Evolutionary conservation across 176 grass and related monocot species (phyloP).

Genomic region (Avena sativa): DNA sequence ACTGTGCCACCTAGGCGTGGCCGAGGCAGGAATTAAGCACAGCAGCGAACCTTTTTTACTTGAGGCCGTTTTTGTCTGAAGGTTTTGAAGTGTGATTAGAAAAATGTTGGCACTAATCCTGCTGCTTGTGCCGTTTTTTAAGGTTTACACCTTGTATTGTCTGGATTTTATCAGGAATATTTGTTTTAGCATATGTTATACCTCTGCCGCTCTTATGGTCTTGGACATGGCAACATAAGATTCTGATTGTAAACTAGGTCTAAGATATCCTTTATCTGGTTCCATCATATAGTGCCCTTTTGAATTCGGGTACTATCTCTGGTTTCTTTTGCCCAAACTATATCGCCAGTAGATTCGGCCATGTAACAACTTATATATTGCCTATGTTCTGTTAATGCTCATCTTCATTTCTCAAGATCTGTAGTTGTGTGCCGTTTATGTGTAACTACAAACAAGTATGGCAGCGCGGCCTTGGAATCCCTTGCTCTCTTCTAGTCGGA

Average conservation of each 20-base stretch:
- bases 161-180: neutral
- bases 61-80: neutral
- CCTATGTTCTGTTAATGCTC: too few species aligned
- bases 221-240: neutral
- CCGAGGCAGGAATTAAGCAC: slow-evolving; percentile 47
- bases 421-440: too few species aligned
- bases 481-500: too few species aligned
- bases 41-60: slow-evolving; percentile 4
- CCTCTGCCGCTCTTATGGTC: too few species aligned
- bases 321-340: neutral
- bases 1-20: slow-evolving; percentile 61
- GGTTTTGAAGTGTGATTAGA: neutral
- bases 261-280: neutral
- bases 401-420: too few species aligned
- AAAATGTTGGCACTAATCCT: slow-evolving; percentile 18
- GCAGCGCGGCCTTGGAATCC: too few species aligned
- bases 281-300: neutral
- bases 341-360: neutral
- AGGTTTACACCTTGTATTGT: neutral
- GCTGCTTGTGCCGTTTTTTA: neutral
- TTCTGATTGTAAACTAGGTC: neutral
- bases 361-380: too few species aligned
- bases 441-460: too few species aligned
- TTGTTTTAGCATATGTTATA: neutral
- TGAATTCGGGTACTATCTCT: neutral